Base-by-base conservation (phyloP, 2,329 filamentous ascomycete species). In the Myrmaecium sp. region DNA sequence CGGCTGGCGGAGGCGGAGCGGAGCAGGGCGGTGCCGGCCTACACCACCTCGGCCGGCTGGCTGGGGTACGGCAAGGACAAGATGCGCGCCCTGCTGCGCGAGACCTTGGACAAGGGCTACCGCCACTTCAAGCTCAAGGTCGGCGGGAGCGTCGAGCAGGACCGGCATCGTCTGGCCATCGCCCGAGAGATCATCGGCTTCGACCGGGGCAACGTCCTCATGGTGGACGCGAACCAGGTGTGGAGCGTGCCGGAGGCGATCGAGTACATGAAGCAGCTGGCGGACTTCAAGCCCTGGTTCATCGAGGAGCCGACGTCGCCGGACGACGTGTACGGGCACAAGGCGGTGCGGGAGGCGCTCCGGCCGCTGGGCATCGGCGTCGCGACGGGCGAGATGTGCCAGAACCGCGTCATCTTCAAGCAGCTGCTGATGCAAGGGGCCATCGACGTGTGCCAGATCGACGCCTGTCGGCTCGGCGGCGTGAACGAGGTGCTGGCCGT, bases 401-500 rank as follows among this genome's bases (percentile, higher is more conserved):
- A 92, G 60, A 93, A 92, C 61, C 73, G 83, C 20, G 79, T 92
- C 37, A 70, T 92, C 43, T 92, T 92, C 69, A 93, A 92, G 65
- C 83, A 93, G 55, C 68, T 92, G 33, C 66, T 93, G 27, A 69
- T 74, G 47, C 62, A 70, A 3, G 76, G 76, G 26, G 80, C 82
- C 33, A 80, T 92, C 40, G 82, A 89, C 43, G 71, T 92, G 12
- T 82, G 81, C 49, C 83, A 93, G 54, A 78, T 89, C 40, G 83
- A 93, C 42, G 83, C 83, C 3, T 92, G 82, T 60, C 74, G 83
- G 14, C 66, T 93, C 39, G 83, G 83, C 21, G 82, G 83, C 34
- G 80, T 92, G 23, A 92, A 92, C 55, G 83, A 93, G 55, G 82
- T 86, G 14, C 64, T 93, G 14, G 82, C 83, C n/a, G 82, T 93